Conservation (phyloP, 2,329 filamentous ascomycete species). For the Trichoderma gracile region DNA sequence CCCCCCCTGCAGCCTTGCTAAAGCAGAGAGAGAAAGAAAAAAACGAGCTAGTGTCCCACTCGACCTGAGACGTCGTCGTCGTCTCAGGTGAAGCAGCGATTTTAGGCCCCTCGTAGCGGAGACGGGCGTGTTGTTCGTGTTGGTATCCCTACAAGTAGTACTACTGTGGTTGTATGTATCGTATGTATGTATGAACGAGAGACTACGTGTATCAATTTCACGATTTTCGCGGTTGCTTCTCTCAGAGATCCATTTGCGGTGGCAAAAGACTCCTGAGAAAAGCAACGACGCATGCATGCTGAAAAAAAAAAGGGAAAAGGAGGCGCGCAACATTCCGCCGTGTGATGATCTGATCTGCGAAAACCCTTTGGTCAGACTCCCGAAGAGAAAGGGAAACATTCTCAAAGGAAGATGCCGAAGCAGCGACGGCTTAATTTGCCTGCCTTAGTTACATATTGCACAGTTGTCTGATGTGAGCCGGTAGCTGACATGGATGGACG, state of each 20-base stretch:
- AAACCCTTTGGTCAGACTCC: no score
- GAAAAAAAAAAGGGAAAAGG: no score
- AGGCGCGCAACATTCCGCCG: no score
- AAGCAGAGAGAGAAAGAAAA: neutral
- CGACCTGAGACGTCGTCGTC: constrained; percentile 30
- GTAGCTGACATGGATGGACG: constrained; percentile 18
- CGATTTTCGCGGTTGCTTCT: neutral
- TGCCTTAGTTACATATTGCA: neutral
- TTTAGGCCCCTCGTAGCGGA: constrained; percentile 12
- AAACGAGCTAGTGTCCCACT: constrained; percentile 9
- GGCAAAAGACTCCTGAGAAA: no score
- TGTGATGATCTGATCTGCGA: no score
- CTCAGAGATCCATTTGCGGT: no score
- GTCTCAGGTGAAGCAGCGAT: constrained; percentile 29
- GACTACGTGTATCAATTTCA: neutral
- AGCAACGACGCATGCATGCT: no score
- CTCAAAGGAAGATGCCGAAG: neutral
- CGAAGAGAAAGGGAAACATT: no score
- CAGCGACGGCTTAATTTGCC: neutral
- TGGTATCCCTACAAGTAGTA: neutral
- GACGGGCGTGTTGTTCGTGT: constrained; percentile 11
- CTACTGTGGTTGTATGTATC: no score
- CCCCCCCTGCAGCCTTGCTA: constrained; percentile 25
- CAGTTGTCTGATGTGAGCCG: constrained; percentile 18
- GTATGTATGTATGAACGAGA: no score